Evolutionary conservation across 208 protist species (phyloP), one percentile per base, ranked within the genome.

Genomic region (Wallacemonas sp.): DNA sequence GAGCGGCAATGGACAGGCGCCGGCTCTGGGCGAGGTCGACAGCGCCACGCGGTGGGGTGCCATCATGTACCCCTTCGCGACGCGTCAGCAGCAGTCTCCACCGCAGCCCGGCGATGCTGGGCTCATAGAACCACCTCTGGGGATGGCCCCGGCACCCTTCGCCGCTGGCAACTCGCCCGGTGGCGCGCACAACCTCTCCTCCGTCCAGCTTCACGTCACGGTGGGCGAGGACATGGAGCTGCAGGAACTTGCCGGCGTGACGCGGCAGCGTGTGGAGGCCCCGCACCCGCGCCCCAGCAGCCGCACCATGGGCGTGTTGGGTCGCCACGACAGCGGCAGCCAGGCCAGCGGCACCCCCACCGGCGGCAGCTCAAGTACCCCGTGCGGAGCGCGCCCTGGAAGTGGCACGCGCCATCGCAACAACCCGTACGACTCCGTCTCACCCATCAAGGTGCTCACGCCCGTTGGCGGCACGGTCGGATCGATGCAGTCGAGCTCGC

Each of bases 221-320:
- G 46, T 70, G 29, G 69, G 74, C 21, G 74, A 80, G 60, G 74
- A 80, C 63, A 75, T 34, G 41, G 74, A 80, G 41, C 55, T 80
- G 46, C 73, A 80, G 54, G 65, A 68, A 30, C 56, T 80, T 21
- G 74, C 74, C 23, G 63, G 67, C 56, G 54, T 48, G 27, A 62
- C 46, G 17, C 60, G 46, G 2, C 47, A 60, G 52, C 52, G 52
- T 4, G 52, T 58, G n/a, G 16, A 5, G 12, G n/a, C 26, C 30
- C 6, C 5, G 32, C 52, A 27, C 9, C 61, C 32, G 21, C 41
- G 43, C 17, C 55, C 48, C 27, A 56, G 30, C 19, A 36, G 48
- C 48, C 52, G 26, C 30, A 58, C 52, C n/a, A 27, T 58, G 24
- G 21, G 23, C 34, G 27, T 54, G 21, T 33, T 27, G 21, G 47